A percentile compares a stretch with the other conserved stretches of the same genome.
These are phyloP conservation scores for Tulasnella sp. DNA, from an alignment of 768 basidiomycete species.

Conservation along the genomic window DNA sequence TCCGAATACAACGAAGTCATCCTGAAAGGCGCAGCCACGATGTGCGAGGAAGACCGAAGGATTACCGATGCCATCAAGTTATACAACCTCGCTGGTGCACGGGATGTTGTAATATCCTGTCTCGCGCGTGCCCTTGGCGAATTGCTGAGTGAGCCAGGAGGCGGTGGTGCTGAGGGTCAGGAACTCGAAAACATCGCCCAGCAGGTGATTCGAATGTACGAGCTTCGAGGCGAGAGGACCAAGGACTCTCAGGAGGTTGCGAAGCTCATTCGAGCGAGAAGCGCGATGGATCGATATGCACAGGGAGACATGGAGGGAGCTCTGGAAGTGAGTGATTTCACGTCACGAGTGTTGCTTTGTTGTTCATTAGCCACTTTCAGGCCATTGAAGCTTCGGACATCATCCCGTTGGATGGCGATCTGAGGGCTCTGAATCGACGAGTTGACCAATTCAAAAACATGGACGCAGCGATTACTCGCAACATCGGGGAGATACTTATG, in stretches of 20 bases:
- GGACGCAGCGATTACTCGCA: conserved; percentile 71
- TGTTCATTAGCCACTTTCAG: conserved; percentile 30
- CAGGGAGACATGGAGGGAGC: conserved; percentile 61
- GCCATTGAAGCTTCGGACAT: conserved; percentile 80
- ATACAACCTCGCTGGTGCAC: conserved; percentile 90
- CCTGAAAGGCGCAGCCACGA: conserved; percentile 67
- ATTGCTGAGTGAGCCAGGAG: conserved; percentile 52
- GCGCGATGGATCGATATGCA: conserved; percentile 67
- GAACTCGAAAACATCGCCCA: conserved; percentile 60
- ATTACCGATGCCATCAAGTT: conserved; percentile 85
- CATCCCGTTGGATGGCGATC: conserved; percentile 76
- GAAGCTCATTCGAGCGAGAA: conserved; percentile 63
- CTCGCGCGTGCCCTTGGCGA: conserved; percentile 82
- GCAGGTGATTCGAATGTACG: conserved; percentile 72
- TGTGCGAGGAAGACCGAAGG: conserved; percentile 66
- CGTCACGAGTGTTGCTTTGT: background rate
- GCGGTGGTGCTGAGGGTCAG: conserved; percentile 50
- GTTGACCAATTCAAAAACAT: conserved; percentile 88
- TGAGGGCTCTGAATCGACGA: conserved; percentile 69
- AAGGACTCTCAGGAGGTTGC: conserved; percentile 68
- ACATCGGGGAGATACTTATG: conserved; percentile 77
- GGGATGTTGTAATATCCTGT: conserved; percentile 73
- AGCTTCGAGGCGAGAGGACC: conserved; percentile 56
- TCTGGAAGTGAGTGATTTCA: conserved; percentile 48
- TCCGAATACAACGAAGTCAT: conserved; percentile 70